These are phyloP conservation scores for Canna indica DNA, from an alignment of 176 grass and related monocot species.

Conservation along the genomic window DNA sequence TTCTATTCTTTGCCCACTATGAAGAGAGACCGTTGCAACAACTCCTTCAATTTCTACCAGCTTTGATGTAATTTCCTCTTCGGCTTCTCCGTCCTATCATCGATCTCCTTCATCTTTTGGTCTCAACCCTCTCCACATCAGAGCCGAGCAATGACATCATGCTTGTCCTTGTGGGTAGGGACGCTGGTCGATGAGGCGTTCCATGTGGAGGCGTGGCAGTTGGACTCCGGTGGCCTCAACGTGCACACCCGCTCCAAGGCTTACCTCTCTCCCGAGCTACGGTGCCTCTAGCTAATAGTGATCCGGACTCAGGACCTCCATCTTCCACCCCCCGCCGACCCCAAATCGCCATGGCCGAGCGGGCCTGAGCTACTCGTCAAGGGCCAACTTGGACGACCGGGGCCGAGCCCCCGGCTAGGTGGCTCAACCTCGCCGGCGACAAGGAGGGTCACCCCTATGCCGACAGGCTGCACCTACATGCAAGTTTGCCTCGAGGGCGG, in stretches of 20 bases:
- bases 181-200: constrained; percentile 94
- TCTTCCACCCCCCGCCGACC: constrained; percentile 35
- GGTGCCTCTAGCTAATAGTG: constrained; percentile 77
- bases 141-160: constrained; percentile 59
- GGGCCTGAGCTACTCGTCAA: constrained; percentile 71
- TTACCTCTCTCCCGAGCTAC: constrained; percentile 86
- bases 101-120: too few species aligned
- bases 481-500: constrained; percentile 89
- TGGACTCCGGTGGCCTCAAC: constrained; percentile 69
- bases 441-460: constrained; percentile 69
- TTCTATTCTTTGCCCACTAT: too few species aligned
- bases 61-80: too few species aligned
- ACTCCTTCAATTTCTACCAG: too few species aligned
- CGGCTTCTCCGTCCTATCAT: too few species aligned
- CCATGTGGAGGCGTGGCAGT: constrained; percentile 96
- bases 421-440: constrained; percentile 81
- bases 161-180: constrained; percentile 89
- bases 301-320: constrained; percentile 91
- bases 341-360: constrained; percentile 34
- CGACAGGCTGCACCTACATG: constrained; percentile 81
- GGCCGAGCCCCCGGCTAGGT: constrained; percentile 69
- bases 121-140: constrained; percentile 22
- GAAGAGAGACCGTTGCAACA: too few species aligned
- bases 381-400: constrained; percentile 81
- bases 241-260: constrained; percentile 86